A percentile compares a stretch with the other conserved stretches of the same genome.
Conservation (phyloP, 305 asterid genomes). For the Solanum hybrid region DNA sequence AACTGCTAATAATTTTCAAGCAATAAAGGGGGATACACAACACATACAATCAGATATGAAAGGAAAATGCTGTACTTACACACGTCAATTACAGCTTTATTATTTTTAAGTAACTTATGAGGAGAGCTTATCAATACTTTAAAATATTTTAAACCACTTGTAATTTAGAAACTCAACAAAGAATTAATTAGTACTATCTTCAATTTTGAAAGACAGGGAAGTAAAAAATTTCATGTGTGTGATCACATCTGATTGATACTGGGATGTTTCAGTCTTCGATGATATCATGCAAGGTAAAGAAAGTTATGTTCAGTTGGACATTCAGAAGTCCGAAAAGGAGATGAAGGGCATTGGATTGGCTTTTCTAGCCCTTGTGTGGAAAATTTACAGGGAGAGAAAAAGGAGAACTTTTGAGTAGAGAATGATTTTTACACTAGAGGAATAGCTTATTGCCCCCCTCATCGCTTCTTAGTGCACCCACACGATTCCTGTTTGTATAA, state of each 20-base stretch:
- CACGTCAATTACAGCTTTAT: background rate
- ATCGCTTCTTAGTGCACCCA: background rate
- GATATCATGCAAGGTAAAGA: background rate
- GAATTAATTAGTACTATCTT: background rate
- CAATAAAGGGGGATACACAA: background rate
- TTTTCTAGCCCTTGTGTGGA: background rate
- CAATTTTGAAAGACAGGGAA: background rate
- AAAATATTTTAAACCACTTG: background rate
- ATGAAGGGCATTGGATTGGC: background rate
- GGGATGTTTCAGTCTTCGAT: background rate
- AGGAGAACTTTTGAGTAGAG: background rate
- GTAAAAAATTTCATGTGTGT: background rate
- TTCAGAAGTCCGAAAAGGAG: background rate
- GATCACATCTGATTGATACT: background rate
- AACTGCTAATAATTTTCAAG: background rate
- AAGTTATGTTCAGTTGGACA: background rate
- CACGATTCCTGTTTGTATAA: background rate
- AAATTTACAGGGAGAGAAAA: background rate
- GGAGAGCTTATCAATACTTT: background rate
- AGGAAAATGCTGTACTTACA: background rate
- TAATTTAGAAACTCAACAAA: background rate
- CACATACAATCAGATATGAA: background rate
- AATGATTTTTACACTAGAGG: background rate
- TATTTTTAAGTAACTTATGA: background rate
- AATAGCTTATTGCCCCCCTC: background rate